Conservation (phyloP, 306 rosid species). For the Pachyrhizus erosus region DNA sequence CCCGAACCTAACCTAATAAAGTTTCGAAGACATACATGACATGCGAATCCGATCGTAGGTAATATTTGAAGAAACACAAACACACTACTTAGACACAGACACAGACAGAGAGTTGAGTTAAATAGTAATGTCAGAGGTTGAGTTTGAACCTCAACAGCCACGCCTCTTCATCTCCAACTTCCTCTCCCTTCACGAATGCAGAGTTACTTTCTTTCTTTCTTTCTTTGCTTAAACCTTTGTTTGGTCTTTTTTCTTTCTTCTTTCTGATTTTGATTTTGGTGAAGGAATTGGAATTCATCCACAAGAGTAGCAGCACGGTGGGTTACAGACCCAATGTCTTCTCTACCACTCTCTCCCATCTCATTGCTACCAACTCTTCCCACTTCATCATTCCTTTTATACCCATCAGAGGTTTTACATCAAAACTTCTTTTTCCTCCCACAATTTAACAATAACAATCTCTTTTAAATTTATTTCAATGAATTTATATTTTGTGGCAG, state of each 20-base stretch:
- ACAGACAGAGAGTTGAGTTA: too few relatives aligned
- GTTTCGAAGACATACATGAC: too few relatives aligned
- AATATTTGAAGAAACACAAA: too few relatives aligned
- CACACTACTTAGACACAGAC: too few relatives aligned
- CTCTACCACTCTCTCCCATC: slow-evolving; percentile 91
- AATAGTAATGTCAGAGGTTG: not conserved
- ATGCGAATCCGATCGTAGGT: too few relatives aligned
- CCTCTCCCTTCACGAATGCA: slow-evolving; percentile 58
- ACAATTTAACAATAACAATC: not conserved
- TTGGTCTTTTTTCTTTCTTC: not conserved
- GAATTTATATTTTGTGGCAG: slow-evolving; percentile 61
- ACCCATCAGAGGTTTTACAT: slow-evolving; percentile 69
- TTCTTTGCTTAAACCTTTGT: not conserved
- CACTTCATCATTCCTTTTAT: slow-evolving; percentile 78
- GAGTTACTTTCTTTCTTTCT: slow-evolving; percentile 35
- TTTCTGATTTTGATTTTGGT: not conserved
- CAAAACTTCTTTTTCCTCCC: not conserved
- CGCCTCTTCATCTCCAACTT: slow-evolving; percentile 63
- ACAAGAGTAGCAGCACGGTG: slow-evolving; percentile 84
- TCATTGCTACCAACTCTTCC: slow-evolving; percentile 73
- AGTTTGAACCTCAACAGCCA: slow-evolving; percentile 37
- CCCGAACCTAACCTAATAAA: too few relatives aligned
- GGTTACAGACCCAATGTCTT: slow-evolving; percentile 90
- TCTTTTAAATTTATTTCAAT: not conserved
- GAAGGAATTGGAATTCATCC: slow-evolving; percentile 84